Base-by-base conservation (phyloP, 1,284 basidiomycete genomes). In the Earliella scabrosa region DNA sequence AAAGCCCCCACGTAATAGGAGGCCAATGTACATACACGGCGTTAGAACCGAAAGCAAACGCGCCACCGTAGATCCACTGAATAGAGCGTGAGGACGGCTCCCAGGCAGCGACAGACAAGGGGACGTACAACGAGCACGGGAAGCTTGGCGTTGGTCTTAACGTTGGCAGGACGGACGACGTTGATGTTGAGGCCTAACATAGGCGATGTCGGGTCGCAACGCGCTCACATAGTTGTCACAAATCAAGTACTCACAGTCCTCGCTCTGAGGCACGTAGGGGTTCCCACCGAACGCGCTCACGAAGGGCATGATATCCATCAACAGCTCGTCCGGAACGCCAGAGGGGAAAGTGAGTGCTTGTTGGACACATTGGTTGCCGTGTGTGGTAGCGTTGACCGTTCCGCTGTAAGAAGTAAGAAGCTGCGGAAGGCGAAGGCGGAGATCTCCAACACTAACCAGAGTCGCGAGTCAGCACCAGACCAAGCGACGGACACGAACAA, bases 101-200 rank as follows among this genome's bases (percentile, higher is more conserved):
- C 11, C 11, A 16, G 11, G 13, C 26, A 2, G 35, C 11, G 10
- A 23, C 18, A 13, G 18, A 9, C 2, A 18, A 24, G 27, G 1
- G 13, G 2, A 47, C 77, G 51, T 63, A 84, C 82, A 29, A 77
- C 75, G 7, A 84, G 73, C 4, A 88, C 81, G 0, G 86, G 85
- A 16, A 85, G 69, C 44, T 79, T 79, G 1, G 74, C 75, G 0
- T 58, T 62, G 1, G 75, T 48, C 0, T 68, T 71, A 1, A 75
- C 70, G 21, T 66, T 69, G 1, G 75, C 68, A 14, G 84, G 80
- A 31, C 75, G 78, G 51, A 82, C 71, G 5, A 88, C 77, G 64
- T 87, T 87, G 57, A 87, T 62, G 1, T 76, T 79, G 35, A 87
- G 69, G 64, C 86, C 85, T 80, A 18, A 3, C 5, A 23, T 3